These are phyloP conservation scores for Colletotrichum incanum DNA, from an alignment of 2,329 filamentous ascomycete genomes.

Conservation along the genomic window DNA sequence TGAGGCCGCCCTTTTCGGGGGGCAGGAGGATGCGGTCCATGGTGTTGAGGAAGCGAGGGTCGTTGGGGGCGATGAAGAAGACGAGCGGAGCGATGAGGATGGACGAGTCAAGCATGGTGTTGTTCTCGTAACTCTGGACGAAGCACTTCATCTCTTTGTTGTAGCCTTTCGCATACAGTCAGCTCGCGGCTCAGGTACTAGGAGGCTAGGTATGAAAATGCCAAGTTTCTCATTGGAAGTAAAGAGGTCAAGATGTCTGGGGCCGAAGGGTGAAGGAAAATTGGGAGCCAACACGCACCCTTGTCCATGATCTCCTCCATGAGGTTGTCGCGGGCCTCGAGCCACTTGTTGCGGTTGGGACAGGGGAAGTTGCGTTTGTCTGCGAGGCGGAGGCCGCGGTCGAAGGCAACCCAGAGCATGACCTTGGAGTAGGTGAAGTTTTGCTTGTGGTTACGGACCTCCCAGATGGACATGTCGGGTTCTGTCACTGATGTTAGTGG, in stretches of 20 bases:
- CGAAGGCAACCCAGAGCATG: conserved; percentile 87
- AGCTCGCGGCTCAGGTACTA: neutral
- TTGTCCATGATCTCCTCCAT: conserved; percentile 86
- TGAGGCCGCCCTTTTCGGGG: conserved; percentile 82
- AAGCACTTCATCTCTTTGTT: conserved; percentile 80
- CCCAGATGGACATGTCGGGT: conserved; percentile 88
- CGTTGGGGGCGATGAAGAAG: conserved; percentile 85
- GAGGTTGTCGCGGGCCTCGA: conserved; percentile 75
- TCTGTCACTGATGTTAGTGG: conserved; percentile 55
- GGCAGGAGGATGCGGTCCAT: conserved; percentile 80
- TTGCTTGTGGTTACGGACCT: conserved; percentile 82
- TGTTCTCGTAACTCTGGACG: conserved; percentile 82
- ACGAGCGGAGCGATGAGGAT: conserved; percentile 84
- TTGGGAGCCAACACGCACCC: conserved; percentile 52
- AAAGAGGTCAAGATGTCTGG: neutral
- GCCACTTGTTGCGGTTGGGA: conserved; percentile 78
- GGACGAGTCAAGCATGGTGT: conserved; percentile 79
- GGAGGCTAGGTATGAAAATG: neutral
- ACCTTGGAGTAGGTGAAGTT: conserved; percentile 88
- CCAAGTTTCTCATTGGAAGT: neutral
- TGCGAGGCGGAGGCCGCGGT: conserved; percentile 80
- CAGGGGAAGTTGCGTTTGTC: conserved; percentile 85
- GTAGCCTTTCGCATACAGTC: conserved; percentile 66
- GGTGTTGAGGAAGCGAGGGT: conserved; percentile 81
- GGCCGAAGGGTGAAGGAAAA: too few relatives aligned